A percentile compares a stretch with the other conserved stretches of the same genome.
These are phyloP conservation scores for Cyclanthera cordifolia DNA, from an alignment of 306 rosid genomes.

Conservation along the genomic window DNA sequence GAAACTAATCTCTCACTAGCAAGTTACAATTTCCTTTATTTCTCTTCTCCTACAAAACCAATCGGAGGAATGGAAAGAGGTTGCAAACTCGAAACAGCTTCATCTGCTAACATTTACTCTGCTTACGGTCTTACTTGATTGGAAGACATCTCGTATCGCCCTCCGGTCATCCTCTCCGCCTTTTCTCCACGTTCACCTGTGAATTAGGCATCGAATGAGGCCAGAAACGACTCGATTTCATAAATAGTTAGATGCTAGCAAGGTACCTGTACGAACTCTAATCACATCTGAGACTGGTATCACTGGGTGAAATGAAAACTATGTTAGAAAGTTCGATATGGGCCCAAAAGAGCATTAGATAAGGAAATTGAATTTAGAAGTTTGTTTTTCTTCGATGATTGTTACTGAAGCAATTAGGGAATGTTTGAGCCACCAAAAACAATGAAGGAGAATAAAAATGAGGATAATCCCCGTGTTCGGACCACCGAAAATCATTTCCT, in stretches of 20 bases:
- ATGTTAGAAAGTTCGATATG: conserved; percentile 14
- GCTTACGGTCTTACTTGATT: conserved; percentile 10
- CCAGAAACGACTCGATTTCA: neutral
- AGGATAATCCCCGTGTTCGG: too few relatives aligned
- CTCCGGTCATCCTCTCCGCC: conserved; percentile 79
- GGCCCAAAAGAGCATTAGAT: conserved; percentile 9
- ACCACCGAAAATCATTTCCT: too few relatives aligned
- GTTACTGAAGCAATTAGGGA: too few relatives aligned
- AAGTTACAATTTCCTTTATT: neutral
- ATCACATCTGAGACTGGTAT: conserved; percentile 62
- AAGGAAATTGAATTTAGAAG: neutral
- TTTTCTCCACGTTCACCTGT: conserved; percentile 78
- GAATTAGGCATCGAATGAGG: neutral
- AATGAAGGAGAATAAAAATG: too few relatives aligned
- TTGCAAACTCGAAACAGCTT: neutral
- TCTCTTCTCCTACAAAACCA: neutral
- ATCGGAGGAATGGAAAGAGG: neutral
- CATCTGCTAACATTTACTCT: neutral
- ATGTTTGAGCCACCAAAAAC: too few relatives aligned
- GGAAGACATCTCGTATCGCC: conserved; percentile 30
- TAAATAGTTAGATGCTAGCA: conserved; percentile 10
- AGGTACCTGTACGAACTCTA: conserved; percentile 79
- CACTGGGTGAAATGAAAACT: conserved; percentile 46
- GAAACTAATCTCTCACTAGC: neutral
- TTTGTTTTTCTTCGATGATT: too few relatives aligned